Percentiles rank a stretch among this genome's conserved stretches.
Evolutionary conservation across 1,284 basidiomycete genomes (phyloP).

Genomic region (Tetrapyrgos nigripes): DNA sequence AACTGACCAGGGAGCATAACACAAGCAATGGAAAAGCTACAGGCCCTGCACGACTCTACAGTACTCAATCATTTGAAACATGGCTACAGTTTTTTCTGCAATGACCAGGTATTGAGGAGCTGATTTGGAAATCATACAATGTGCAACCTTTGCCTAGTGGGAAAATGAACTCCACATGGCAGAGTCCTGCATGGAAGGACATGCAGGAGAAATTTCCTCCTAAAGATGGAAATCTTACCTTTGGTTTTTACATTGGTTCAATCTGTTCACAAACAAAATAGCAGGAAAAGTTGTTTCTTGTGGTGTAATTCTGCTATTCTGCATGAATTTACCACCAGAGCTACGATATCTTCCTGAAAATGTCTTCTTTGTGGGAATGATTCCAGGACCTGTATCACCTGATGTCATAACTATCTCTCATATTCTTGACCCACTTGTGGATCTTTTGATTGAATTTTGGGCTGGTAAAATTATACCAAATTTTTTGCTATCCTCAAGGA

Average conservation of each 20-base stretch:
- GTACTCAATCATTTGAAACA: slow-evolving; percentile 15
- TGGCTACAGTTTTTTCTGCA: slow-evolving; percentile 21
- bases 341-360: slow-evolving; percentile 19
- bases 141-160: neutral
- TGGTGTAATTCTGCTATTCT: slow-evolving; percentile 5
- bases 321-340: slow-evolving; percentile 10
- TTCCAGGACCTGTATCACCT: slow-evolving; percentile 20
- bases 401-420: slow-evolving; percentile 15
- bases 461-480: neutral
- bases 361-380: slow-evolving; percentile 21
- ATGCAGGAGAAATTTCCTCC: slow-evolving; percentile 9
- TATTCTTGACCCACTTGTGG: slow-evolving; percentile 15
- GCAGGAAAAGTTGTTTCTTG: slow-evolving; percentile 29
- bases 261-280: slow-evolving; percentile 30
- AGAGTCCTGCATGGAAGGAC: slow-evolving; percentile 26
- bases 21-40: neutral
- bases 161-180: slow-evolving; percentile 24
- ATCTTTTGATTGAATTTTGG: slow-evolving; percentile 2
- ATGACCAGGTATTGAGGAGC: slow-evolving; percentile 17
- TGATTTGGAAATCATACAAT: slow-evolving; percentile 7
- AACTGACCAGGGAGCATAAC: neutral
- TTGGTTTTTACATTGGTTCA: slow-evolving; percentile 44
- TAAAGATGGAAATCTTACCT: slow-evolving; percentile 26
- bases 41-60: slow-evolving; percentile 11
- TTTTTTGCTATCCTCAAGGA: neutral